Evolutionary conservation across 2,329 filamentous ascomycete genomes (phyloP).

Genomic region (Calycina marina): DNA sequence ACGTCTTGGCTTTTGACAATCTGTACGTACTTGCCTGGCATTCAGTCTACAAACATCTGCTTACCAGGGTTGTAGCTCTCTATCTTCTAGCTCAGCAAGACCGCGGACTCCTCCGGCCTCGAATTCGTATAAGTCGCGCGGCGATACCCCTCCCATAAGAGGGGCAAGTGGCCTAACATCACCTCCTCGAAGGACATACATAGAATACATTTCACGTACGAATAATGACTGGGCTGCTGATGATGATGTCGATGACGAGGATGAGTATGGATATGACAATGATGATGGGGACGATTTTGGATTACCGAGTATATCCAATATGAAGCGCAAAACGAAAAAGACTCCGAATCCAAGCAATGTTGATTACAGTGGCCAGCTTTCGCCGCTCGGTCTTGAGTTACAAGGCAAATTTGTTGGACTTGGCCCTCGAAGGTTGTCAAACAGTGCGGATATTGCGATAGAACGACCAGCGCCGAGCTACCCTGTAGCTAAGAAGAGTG

Average conservation of each 20-base stretch:
- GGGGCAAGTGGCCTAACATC: slow-evolving; percentile 39
- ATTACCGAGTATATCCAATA: slow-evolving; percentile 79
- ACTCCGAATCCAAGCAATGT: slow-evolving; percentile 6
- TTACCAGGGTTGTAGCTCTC: slow-evolving; percentile 31
- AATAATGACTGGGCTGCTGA: slow-evolving; percentile 72
- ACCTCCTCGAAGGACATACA: slow-evolving; percentile 59
- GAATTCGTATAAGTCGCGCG: slow-evolving; percentile 36
- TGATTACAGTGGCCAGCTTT: slow-evolving; percentile 9
- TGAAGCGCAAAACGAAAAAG: slow-evolving; percentile 57
- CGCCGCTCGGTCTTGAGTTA: slow-evolving; percentile 25
- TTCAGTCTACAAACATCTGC: too few species aligned
- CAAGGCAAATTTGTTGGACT: slow-evolving; percentile 23
- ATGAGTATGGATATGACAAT: slow-evolving; percentile 63
- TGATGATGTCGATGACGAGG: slow-evolving; percentile 51
- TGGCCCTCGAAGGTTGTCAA: slow-evolving; percentile 47
- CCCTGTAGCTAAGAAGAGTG: slow-evolving; percentile 73
- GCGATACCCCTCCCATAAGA: slow-evolving; percentile 38
- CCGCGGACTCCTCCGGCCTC: slow-evolving; percentile 64
- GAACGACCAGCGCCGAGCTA: slow-evolving; percentile 74
- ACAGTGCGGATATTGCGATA: slow-evolving; percentile 89
- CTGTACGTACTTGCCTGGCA: slow-evolving; percentile 50
- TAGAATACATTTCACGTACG: slow-evolving; percentile 66
- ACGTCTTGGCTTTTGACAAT: slow-evolving; percentile 77
- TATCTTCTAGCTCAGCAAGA: slow-evolving; percentile 45
- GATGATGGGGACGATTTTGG: slow-evolving; percentile 94